Base-by-base conservation (phyloP, 805 yeast genomes). In the Nadsonia fulvescens region DNA sequence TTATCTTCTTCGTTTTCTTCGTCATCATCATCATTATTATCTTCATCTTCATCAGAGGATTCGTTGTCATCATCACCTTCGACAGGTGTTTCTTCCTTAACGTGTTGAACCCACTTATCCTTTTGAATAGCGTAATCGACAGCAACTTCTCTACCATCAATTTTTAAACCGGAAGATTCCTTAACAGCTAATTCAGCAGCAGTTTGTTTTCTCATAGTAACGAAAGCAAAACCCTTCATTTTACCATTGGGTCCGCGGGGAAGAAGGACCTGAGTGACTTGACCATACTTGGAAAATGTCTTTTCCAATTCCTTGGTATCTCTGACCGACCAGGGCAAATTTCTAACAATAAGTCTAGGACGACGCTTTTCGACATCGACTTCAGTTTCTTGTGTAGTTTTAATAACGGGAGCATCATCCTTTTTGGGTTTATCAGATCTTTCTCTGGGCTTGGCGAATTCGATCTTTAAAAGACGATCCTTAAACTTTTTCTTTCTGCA, bases 281-380 rank as follows among this genome's bases (percentile, higher is more conserved):
- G 72, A 27, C 98, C 98, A 45, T 56, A 89, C 42, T 68, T 69
- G 31, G 61, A 52, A 44, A 89, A 89, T 5, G 70, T 43, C 38
- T 70, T 70, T 42, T 64, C 70, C 41, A 89, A 58, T 29, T 66
- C 69, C 4, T 67, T 67, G 4, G 91, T 73, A 33, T 73, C 70
- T 44, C 86, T 69, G 23, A 89, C 71, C 9, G 93, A 73, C 98
- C 98, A 89, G 8, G 98, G 98, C 49, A 89, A 63, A 47, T 89
- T 89, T 44, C 98, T 65, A 19, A 89, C 61, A 38, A 89, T 82
- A 32, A 89, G 56, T 39, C 93, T 68, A 3, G 96, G 83, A 37
- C 74, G 67, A 49, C 93, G 72, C 44, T 74, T 75, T 38, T 72
- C 78, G n/a, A 64, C 60, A 30, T 28, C 20, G 12, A 5, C 30